A percentile compares a stretch with the other conserved stretches of the same genome.
Conservation (phyloP, 129 eudicot species). For the Logfia minima region DNA sequence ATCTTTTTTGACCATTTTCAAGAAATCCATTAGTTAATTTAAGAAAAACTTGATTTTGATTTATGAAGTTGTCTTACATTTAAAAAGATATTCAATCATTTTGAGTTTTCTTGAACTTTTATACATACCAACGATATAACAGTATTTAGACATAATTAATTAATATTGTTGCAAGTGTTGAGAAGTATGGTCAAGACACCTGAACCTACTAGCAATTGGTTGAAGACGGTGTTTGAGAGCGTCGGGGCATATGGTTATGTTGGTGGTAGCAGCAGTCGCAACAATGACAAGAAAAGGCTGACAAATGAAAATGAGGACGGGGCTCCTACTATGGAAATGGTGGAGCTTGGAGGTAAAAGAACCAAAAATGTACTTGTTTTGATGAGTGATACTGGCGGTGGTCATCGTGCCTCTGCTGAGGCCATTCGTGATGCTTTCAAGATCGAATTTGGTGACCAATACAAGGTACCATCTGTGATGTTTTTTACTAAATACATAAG, state of each 20-base stretch:
- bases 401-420: conserved; percentile 97
- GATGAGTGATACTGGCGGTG: conserved; percentile 99
- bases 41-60: neutral
- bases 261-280: conserved; percentile 29
- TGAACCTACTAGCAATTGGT: conserved; percentile 38
- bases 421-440: conserved; percentile 89
- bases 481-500: too few relatives aligned
- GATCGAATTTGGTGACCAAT: conserved; percentile 85
- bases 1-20: neutral
- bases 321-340: conserved; percentile 75
- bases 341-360: conserved; percentile 88
- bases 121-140: neutral
- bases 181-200: conserved; percentile 39
- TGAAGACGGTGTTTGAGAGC: conserved; percentile 60
- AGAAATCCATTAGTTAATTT: neutral
- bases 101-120: neutral
- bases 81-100: neutral
- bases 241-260: conserved; percentile 73
- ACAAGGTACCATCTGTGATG: conserved; percentile 41
- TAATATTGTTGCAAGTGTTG: neutral
- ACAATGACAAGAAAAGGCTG: conserved; percentile 31
- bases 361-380: conserved; percentile 78
- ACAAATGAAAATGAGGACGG: conserved; percentile 48
- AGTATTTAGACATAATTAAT: neutral
- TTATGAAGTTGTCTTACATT: too few relatives aligned